phyloP scores from a whole-genome alignment of 306 rosid genomes.

The Vigna angularis region DNA sequence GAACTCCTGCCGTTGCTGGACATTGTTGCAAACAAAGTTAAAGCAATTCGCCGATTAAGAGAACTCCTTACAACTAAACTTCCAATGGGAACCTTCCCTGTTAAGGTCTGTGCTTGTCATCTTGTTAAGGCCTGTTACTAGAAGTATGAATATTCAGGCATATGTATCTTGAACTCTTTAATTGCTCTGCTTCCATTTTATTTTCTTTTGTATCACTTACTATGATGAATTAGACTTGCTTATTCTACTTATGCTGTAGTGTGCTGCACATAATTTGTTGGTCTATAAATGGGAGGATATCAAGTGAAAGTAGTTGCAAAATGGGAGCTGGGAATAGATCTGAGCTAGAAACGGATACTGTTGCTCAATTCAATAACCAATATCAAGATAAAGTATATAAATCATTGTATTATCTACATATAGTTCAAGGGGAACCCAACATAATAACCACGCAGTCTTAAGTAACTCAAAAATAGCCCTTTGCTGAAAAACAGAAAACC shows the following conservation, averaged over 20 bases:
- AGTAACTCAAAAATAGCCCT: slow-evolving; percentile 3
- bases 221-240: slow-evolving; percentile 12
- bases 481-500: background rate
- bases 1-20: slow-evolving; percentile 95
- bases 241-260: slow-evolving; percentile 8
- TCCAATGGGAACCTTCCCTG: slow-evolving; percentile 96
- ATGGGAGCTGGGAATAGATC: slow-evolving; percentile 19
- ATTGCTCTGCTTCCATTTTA: slow-evolving; percentile 27
- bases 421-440: slow-evolving; percentile 14
- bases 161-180: background rate
- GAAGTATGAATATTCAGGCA: slow-evolving; percentile 25
- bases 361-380: slow-evolving; percentile 3
- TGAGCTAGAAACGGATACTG: slow-evolving; percentile 8
- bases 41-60: slow-evolving; percentile 97
- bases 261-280: slow-evolving; percentile 12
- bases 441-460: background rate
- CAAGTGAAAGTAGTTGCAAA: slow-evolving; percentile 2
- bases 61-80: slow-evolving; percentile 97
- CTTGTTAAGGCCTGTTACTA: slow-evolving; percentile 26
- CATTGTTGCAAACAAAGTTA: slow-evolving; percentile 94
- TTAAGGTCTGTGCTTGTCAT: slow-evolving; percentile 72
- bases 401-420: background rate
- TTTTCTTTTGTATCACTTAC: slow-evolving; percentile 26
- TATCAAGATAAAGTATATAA: background rate
- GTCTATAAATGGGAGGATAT: slow-evolving; percentile 16